A percentile compares a stretch with the other conserved stretches of the same genome.
Conservation (phyloP, 2,329 filamentous ascomycete species). For the Dactylellina drechsleri region DNA sequence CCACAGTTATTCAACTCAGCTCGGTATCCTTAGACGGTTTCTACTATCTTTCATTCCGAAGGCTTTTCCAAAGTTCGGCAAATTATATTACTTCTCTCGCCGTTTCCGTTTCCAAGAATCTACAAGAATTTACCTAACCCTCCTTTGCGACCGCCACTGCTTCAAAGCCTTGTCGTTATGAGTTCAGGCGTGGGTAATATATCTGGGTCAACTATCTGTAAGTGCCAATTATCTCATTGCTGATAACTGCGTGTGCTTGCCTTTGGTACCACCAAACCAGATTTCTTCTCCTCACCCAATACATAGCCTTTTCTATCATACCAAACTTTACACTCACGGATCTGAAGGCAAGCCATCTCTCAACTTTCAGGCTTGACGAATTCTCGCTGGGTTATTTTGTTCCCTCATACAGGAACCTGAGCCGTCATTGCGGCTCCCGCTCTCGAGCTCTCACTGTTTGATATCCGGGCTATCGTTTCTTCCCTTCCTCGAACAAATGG, state of each 20-base stretch:
- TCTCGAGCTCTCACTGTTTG: conserved; percentile 12
- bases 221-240: conserved; percentile 35
- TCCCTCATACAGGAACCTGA: conserved; percentile 34
- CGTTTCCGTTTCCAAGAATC: conserved; percentile 7
- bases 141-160: conserved; percentile 19
- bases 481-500: conserved; percentile 22
- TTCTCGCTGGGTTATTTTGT: conserved; percentile 11
- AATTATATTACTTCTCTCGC: conserved; percentile 11
- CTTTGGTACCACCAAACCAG: conserved; percentile 5
- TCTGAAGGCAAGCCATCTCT: conserved; percentile 13
- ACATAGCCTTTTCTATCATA: not conserved
- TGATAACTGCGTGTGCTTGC: conserved; percentile 17
- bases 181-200: conserved; percentile 28
- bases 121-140: conserved; percentile 26
- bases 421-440: conserved; percentile 16
- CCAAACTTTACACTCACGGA: conserved; percentile 23
- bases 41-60: conserved; percentile 6
- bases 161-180: conserved; percentile 27
- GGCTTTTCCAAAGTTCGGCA: conserved; percentile 12
- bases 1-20: conserved; percentile 22
- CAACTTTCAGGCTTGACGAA: conserved; percentile 18
- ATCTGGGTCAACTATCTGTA: conserved; percentile 35
- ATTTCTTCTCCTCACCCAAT: not conserved
- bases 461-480: conserved; percentile 12
- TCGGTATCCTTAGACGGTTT: not conserved